Evolutionary conservation across 805 yeast species (phyloP), one percentile per base, ranked within the genome.

Genomic region (Monosporozyma unispora): DNA sequence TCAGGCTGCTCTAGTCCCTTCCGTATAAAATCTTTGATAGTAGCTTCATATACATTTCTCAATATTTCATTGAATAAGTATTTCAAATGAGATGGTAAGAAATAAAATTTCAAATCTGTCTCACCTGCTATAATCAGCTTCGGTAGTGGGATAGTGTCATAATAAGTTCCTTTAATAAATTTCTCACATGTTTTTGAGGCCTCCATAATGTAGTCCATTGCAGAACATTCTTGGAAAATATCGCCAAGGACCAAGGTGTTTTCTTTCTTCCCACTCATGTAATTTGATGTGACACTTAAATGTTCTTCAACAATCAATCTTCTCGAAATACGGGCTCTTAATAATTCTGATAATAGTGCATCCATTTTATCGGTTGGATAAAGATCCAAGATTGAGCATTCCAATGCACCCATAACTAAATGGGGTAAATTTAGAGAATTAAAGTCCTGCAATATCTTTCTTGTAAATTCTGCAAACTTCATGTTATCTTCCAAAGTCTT

Each of bases 241-340:
- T 87, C 96, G 29, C 98, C 84, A 79, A 67, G 77, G 66, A 64
- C 78, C 74, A 67, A 77, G 73, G 27, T 81, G 46, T 62, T 68
- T 47, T 60, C 61, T 52, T 56, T 57, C 54, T 62, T 67, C 25
- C 76, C 76, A 18, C 65, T 61, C 47, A 70, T 67, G 63, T 79
- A 84, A 52, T 84, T 78, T 33, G 80, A 77, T 0, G 95, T 79
- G 47, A 93, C 74, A 9, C 93, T 80, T 37, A 87, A 69, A 68
- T 93, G 98, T 63, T 91, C 96, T 68, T 91, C 96, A 41, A 88
- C 87, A 54, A 91, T 84, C 44, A 91, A 84, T 57, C 98, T 73
- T 68, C 99, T 74, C 56, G 95, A 84, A 38, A 91, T 87, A 60
- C 99, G 77, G 4, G 95, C 87, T 48, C 96, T 73, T 41, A 91